phyloP scores from a whole-genome alignment of 495 filamentous ascomycete genomes.

The Clavariopsis aquatica region DNA sequence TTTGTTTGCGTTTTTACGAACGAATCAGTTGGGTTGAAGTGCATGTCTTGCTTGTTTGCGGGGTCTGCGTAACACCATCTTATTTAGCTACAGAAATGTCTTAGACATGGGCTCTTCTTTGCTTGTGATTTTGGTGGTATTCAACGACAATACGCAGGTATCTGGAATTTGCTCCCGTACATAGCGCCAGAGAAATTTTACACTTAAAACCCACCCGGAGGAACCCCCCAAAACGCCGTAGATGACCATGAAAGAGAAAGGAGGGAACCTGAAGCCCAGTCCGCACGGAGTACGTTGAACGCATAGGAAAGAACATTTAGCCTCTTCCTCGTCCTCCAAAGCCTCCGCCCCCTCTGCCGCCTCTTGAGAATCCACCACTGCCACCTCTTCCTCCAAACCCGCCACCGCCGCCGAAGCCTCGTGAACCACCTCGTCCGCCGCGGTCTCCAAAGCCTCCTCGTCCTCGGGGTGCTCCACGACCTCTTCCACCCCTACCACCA shows the following conservation, averaged over 20 bases:
- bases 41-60: background rate
- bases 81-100: background rate
- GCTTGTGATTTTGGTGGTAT: background rate
- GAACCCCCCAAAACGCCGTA: background rate
- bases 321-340: conserved; percentile 36
- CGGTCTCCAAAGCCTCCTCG: conserved; percentile 26
- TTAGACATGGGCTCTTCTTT: background rate
- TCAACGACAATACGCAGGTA: conserved; percentile 1
- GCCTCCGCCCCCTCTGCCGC: conserved; percentile 16
- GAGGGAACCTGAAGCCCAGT: background rate
- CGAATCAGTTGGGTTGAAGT: background rate
- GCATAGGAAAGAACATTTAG: background rate
- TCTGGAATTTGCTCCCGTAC: background rate
- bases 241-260: background rate
- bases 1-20: background rate
- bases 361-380: conserved; percentile 24
- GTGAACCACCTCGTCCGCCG: conserved; percentile 27
- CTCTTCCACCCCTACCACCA: conserved; percentile 12
- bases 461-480: conserved; percentile 24
- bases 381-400: conserved; percentile 31
- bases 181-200: conserved; percentile 3
- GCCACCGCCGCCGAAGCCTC: conserved; percentile 36
- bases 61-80: background rate
- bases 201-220: background rate
- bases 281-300: background rate